Conservation (phyloP, 2,329 filamentous ascomycete genomes). For the Fusarium redolens region DNA sequence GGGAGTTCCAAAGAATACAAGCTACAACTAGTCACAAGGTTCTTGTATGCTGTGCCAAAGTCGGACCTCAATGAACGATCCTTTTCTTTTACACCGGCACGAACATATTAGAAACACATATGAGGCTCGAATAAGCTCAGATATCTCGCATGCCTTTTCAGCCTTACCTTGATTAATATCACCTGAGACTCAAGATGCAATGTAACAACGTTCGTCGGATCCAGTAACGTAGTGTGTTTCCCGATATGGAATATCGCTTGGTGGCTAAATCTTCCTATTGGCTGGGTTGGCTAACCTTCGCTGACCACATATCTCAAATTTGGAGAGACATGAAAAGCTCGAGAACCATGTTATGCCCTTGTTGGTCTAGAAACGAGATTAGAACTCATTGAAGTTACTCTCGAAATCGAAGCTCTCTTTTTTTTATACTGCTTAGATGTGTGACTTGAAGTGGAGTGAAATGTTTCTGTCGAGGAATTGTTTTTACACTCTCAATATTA, state of each 20-base stretch:
- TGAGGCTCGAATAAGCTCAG: neutral
- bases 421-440: neutral
- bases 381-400: neutral
- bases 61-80: neutral
- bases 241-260: neutral
- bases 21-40: neutral
- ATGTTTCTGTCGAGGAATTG: neutral
- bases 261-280: neutral
- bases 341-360: neutral
- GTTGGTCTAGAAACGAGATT: neutral
- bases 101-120: neutral
- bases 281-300: neutral
- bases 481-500: neutral
- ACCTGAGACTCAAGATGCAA: neutral
- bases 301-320: neutral
- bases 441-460: neutral
- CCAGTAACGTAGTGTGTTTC: neutral
- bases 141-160: neutral
- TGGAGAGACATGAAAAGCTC: neutral
- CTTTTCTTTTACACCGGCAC: neutral
- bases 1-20: neutral
- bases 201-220: neutral
- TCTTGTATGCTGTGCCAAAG: neutral
- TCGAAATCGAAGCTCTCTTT: too few relatives aligned
- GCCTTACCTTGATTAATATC: neutral